Evolutionary conservation across 2,329 filamentous ascomycete genomes (phyloP), one percentile per base, ranked within the genome.

Genomic region (Acephala macrosclerotiorum): DNA sequence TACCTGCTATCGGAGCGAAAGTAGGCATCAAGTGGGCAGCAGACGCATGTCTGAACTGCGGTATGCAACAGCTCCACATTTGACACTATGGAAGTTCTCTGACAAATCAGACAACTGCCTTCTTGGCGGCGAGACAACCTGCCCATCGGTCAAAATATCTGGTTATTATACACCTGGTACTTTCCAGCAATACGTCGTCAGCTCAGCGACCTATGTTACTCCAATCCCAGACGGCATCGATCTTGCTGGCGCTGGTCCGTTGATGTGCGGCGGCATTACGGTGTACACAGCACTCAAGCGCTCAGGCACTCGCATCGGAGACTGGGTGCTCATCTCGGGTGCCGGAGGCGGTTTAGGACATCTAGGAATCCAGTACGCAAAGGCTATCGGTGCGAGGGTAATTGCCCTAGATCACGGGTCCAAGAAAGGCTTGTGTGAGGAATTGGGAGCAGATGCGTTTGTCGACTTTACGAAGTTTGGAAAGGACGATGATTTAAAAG

Each of bases 1-100:
- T 35, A 1, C 61, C 61, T 4, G 45, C 53, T 9, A 72, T 90
- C 16, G 88, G 88, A 4, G 84, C 90, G 67, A 81, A 88, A 3
- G 89, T 91, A 1, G 89, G 89, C 7, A 84, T 91, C 73, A 91
- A 91, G 53, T 89, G 85, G 68, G 77, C 82, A 51, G 79, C 79
- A 8, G 83, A 84, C n/a, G 76, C 80, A 25, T 86, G 87, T 66
- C 84, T 80, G 2, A 76, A 81, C 45, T 88, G 85, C 75, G 79
- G 64, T 61, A 61, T 22, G 42, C 16, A 36, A 7, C 35, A n/a
- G n/a, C 51, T 8, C 12, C 22, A 33, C 58, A 33, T 29, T 26
- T n/a, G 16, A 22, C 20, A 53, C 38, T 8, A 26, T 8, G 1
- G 3, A 57, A 16, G 16, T 29, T 18, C 47, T 26, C 55, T 57